Evolutionary conservation across 2,329 filamentous ascomycete genomes (phyloP), one percentile per base, ranked within the genome.

Genomic region (Hypoxylon sp.): DNA sequence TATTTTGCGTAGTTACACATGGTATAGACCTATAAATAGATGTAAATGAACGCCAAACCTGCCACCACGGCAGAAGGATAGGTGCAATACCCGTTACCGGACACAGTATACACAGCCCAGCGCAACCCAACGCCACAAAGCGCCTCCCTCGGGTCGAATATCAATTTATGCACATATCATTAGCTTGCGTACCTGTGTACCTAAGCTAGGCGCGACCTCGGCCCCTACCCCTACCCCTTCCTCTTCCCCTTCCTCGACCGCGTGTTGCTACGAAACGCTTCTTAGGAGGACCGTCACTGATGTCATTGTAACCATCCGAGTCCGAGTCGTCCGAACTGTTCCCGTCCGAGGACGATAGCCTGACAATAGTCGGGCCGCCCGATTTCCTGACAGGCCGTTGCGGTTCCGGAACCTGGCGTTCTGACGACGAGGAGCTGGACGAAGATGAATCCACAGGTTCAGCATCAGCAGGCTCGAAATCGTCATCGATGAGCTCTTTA

Each of bases 281-380:
- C 24, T 8, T 56, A 12, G 52, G 22, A 14, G 60, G 46, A 7
- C 18, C 22, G 30, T 38, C 51, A 14, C 24, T 65, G 4, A 70
- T 67, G 22, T 66, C 65, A 12, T 71, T 67, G 16, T 68, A 65
- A 26, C 61, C 64, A 33, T 61, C 51, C 12, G 58, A 67, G 9
- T 12, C 61, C 18, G 71, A 71, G 9, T 62, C 68, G 11, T 53
- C 49, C 4, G 38, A 36, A 28, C 58, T 68, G 51, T 57, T 66
- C 22, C 70, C 67, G 20, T 67, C 67, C 1, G 70, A 69, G 6
- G 42, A 45, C 3, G 57, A 46, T 1, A 75, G 48, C 48, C 70
- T 65, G 9, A 75, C 73, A 32, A 75, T 51, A 0, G 72, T 75
- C 8, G 72, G 72, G 2, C 68, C 60, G 16, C 48, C 53, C 14